Conservation (phyloP, 2,329 filamentous ascomycete species). For the Colletotrichum spinosum region DNA sequence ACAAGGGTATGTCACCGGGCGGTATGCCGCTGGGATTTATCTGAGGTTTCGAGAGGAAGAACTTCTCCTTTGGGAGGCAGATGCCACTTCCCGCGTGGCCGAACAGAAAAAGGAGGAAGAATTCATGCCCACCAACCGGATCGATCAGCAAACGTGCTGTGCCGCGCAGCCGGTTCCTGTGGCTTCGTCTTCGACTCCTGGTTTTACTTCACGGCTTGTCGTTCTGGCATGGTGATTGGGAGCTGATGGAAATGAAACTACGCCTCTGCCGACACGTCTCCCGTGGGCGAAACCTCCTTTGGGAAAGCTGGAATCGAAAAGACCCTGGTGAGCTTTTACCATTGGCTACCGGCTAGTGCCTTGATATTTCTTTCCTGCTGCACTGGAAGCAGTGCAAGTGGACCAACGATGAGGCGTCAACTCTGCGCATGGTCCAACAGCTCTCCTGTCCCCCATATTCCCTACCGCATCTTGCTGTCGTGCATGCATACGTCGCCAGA, state of each 20-base stretch:
- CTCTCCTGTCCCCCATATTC: not conserved
- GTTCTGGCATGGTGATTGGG: slow-evolving; percentile 10
- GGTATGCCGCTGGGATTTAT: not conserved
- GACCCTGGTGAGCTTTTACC: not conserved
- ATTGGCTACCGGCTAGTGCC: slow-evolving; percentile 4
- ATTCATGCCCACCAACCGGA: slow-evolving; percentile 23
- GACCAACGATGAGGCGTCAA: not conserved
- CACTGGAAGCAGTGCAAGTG: not conserved
- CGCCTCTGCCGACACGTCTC: slow-evolving; percentile 16
- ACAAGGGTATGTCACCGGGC: not conserved
- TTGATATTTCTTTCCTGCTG: slow-evolving; percentile 4
- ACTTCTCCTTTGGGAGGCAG: not conserved
- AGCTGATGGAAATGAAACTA: slow-evolving; percentile 20
- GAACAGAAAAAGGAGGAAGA: not conserved
- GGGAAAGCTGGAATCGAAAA: not conserved
- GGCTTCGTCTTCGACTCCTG: not conserved
- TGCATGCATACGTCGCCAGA: too few species aligned
- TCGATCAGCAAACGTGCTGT: not conserved
- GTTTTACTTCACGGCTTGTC: not conserved
- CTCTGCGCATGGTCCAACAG: not conserved
- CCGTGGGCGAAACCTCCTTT: slow-evolving; percentile 1
- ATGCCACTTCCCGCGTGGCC: slow-evolving; percentile 29
- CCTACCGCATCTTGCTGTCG: too few species aligned
- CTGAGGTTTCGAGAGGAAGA: not conserved
- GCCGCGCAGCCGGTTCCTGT: slow-evolving; percentile 19